Evolutionary conservation across 495 filamentous ascomycete species (phyloP).

Genomic region (Podospora conica): DNA sequence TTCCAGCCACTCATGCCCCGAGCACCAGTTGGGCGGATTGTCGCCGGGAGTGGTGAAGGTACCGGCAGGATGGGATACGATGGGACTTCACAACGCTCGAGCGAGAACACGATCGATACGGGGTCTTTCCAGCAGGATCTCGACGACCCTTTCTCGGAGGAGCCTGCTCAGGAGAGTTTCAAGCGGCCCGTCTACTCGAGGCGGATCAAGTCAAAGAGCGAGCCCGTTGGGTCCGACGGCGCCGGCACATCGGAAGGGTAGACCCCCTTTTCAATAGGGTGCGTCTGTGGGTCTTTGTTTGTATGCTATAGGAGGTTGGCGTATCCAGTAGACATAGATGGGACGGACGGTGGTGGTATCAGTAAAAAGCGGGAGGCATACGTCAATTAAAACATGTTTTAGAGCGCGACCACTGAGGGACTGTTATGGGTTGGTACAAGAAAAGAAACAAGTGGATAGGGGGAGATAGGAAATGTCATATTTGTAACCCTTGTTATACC

Average conservation of each 20-base stretch:
- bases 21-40: background rate
- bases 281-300: background rate
- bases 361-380: background rate
- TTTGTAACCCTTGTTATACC: background rate
- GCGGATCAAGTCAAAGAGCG: conserved; percentile 31
- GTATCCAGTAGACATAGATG: background rate
- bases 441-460: background rate
- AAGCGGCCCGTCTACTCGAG: conserved; percentile 27
- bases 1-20: conserved; percentile 7
- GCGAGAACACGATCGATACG: background rate
- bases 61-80: background rate
- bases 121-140: background rate
- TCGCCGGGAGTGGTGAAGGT: background rate
- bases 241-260: background rate
- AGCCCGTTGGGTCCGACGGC: conserved; percentile 14
- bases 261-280: background rate
- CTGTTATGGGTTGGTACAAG: background rate
- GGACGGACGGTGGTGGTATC: background rate
- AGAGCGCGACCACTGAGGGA: background rate
- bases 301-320: background rate
- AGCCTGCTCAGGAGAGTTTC: background rate
- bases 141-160: background rate
- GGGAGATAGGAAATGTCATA: background rate
- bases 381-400: background rate
- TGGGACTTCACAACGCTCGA: background rate